phyloP scores from a whole-genome alignment of 2,329 filamentous ascomycete species.

The Acrodontium crateriforme region DNA sequence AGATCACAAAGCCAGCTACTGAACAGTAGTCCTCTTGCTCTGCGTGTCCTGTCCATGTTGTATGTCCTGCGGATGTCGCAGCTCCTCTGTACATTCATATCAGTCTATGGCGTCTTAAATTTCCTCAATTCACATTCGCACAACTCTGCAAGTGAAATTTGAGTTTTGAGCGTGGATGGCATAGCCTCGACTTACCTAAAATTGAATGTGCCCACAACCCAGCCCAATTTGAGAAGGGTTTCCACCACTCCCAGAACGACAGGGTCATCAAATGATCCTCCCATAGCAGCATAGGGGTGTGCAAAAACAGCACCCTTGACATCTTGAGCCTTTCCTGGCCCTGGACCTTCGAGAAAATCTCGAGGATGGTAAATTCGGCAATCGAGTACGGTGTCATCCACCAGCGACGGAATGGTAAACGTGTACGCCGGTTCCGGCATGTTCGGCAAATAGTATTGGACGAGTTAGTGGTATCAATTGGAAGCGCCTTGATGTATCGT shows the following conservation, averaged over 20 bases:
- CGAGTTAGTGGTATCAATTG: too few species aligned
- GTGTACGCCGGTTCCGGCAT: constrained; percentile 17
- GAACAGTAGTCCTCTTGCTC: constrained; percentile 75
- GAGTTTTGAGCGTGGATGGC: not conserved
- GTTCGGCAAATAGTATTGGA: too few species aligned
- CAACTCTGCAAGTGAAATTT: not conserved
- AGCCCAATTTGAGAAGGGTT: constrained; percentile 54
- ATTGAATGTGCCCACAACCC: constrained; percentile 76
- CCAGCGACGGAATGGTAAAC: constrained; percentile 71
- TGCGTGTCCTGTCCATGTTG: constrained; percentile 73
- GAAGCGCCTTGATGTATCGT: too few species aligned
- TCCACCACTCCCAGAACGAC: constrained; percentile 54
- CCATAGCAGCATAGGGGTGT: constrained; percentile 81
- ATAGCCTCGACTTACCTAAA: constrained; percentile 52
- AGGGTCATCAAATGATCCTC: constrained; percentile 71
- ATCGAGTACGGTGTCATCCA: constrained; percentile 62
- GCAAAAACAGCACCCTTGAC: constrained; percentile 51
- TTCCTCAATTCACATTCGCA: constrained; percentile 5
- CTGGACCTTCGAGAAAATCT: not conserved
- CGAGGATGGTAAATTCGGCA: constrained; percentile 63
- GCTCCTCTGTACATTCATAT: constrained; percentile 75
- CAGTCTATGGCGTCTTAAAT: too few species aligned
- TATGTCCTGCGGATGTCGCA: constrained; percentile 56
- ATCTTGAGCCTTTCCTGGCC: not conserved
- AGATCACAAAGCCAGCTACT: constrained; percentile 63